Percentiles rank a stretch among this genome's conserved stretches.
phyloP scores from a whole-genome alignment of 306 rosid species.

The Delonix regia region DNA sequence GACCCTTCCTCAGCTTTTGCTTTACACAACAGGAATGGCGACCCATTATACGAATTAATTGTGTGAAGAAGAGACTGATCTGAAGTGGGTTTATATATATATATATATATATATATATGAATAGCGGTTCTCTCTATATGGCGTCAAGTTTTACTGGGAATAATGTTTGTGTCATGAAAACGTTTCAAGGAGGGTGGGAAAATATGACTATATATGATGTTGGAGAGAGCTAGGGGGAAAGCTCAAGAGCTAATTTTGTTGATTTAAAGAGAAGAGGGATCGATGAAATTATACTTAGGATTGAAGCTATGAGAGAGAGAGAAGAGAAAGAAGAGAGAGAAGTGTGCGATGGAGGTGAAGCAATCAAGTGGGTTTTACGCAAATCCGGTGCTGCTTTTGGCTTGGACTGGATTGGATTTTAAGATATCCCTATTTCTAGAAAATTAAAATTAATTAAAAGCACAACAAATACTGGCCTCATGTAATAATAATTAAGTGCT shows the following conservation, averaged over 20 bases:
- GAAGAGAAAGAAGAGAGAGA: slow-evolving; percentile 33
- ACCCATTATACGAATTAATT: slow-evolving; percentile 51
- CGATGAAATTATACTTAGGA: slow-evolving; percentile 64
- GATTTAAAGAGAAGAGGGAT: slow-evolving; percentile 51
- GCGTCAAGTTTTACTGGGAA: background rate
- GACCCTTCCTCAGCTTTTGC: slow-evolving; percentile 87
- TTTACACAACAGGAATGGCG: slow-evolving; percentile 85
- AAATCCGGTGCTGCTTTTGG: slow-evolving; percentile 69
- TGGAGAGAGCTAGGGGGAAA: slow-evolving; percentile 6
- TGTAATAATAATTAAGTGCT: background rate
- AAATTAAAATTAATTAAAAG: slow-evolving; percentile 4
- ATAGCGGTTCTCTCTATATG: slow-evolving; percentile 12
- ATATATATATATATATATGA: too few species aligned
- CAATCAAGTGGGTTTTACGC: slow-evolving; percentile 97
- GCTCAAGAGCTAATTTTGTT: slow-evolving; percentile 43
- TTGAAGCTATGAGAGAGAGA: slow-evolving; percentile 60
- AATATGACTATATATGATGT: slow-evolving; percentile 30
- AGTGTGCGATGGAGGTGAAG: slow-evolving; percentile 57
- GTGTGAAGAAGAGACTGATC: slow-evolving; percentile 20
- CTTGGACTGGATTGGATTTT: slow-evolving; percentile 70
- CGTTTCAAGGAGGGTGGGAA: background rate
- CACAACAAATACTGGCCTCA: slow-evolving; percentile 11
- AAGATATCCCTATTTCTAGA: slow-evolving; percentile 62
- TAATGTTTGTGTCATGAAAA: slow-evolving; percentile 35
- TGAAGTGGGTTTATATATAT: background rate